Conservation (phyloP, 352 stramenopile species). For the Globisporangium sylvaticum region DNA sequence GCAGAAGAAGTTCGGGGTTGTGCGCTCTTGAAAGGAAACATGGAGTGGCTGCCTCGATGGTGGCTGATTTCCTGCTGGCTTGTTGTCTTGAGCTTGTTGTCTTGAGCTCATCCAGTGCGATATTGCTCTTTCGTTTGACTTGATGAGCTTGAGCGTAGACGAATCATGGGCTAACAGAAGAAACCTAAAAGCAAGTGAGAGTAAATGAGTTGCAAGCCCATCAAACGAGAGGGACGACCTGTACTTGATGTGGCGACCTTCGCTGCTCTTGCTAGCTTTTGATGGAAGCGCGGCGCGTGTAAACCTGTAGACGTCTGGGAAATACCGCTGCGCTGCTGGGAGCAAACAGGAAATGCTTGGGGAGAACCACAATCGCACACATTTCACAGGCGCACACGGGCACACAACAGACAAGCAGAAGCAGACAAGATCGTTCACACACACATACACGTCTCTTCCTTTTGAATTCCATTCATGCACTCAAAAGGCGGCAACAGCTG, state of each 20-base stretch:
- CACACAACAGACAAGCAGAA: neutral
- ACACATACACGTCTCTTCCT: conserved; percentile 5
- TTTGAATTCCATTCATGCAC: conserved; percentile 15
- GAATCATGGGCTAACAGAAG: neutral
- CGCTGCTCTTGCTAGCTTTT: neutral
- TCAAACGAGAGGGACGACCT: neutral
- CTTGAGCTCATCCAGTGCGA: neutral
- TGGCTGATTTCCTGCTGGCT: neutral
- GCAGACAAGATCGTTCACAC: neutral
- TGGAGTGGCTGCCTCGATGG: neutral
- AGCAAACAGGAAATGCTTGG: neutral
- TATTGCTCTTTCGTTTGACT: neutral
- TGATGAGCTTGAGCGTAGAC: neutral
- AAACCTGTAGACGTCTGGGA: neutral
- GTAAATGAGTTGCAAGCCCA: neutral
- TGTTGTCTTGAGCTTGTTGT: neutral
- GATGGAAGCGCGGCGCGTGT: neutral
- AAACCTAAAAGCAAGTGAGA: neutral
- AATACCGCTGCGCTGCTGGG: neutral
- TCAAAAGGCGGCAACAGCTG: conserved; percentile 10
- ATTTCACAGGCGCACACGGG: neutral
- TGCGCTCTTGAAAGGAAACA: neutral
- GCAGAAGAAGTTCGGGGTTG: neutral
- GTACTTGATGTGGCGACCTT: neutral
- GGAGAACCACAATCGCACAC: neutral